phyloP scores from a whole-genome alignment of 2,329 filamentous ascomycete genomes.

The Lithohypha guttulata region DNA sequence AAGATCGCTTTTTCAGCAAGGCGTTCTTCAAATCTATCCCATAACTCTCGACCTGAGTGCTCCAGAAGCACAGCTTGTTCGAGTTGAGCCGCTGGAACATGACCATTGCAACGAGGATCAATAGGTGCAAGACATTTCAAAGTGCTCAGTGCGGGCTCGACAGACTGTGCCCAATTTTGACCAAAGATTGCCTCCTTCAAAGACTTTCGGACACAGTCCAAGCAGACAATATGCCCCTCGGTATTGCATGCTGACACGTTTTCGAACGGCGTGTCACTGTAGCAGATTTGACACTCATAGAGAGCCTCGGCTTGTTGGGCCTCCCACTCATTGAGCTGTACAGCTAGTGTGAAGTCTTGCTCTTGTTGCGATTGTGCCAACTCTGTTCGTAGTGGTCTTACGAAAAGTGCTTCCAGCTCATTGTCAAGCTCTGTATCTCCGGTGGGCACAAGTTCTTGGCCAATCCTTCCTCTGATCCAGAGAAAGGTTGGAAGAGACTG shows the following conservation, averaged over 20 bases:
- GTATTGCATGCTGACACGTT: conserved; percentile 36
- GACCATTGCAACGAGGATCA: conserved; percentile 59
- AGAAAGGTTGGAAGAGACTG: conserved; percentile 31
- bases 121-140: conserved; percentile 74
- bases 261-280: conserved; percentile 38
- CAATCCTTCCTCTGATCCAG: conserved; percentile 27
- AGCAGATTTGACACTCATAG: conserved; percentile 40
- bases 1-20: conserved; percentile 66
- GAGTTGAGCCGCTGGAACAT: conserved; percentile 58
- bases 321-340: conserved; percentile 32
- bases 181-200: conserved; percentile 84
- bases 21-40: conserved; percentile 66
- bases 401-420: conserved; percentile 30
- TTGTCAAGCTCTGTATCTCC: conserved; percentile 34
- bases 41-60: conserved; percentile 58
- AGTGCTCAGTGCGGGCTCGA: conserved; percentile 61
- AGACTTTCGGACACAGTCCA: conserved; percentile 70
- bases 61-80: conserved; percentile 60
- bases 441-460: conserved; percentile 26
- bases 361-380: conserved; percentile 28
- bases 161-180: conserved; percentile 76
- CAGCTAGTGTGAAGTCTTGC: conserved; percentile 30
- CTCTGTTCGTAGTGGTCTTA: conserved; percentile 29
- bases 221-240: conserved; percentile 36
- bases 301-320: conserved; percentile 31